phyloP scores from a whole-genome alignment of 805 yeast species.

The Diddensiella transvaalensis region DNA sequence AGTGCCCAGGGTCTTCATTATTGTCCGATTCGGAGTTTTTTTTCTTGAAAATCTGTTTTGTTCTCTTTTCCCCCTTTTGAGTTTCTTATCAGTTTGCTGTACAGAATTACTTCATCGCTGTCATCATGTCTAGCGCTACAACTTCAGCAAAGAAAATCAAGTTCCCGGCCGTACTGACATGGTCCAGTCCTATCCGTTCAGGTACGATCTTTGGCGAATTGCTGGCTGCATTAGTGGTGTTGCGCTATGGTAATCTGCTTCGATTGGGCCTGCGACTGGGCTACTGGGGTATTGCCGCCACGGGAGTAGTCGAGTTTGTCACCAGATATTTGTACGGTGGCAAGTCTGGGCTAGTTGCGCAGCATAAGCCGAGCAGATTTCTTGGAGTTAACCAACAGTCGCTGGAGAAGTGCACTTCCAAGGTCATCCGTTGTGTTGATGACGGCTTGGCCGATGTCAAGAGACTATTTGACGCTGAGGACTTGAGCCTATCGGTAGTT shows the following conservation, averaged over 20 bases:
- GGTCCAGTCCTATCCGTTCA: constrained; percentile 73
- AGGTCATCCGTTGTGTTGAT: constrained; percentile 19
- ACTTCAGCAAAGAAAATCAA: not conserved
- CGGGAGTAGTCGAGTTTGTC: constrained; percentile 74
- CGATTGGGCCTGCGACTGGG: constrained; percentile 37
- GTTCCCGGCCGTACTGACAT: constrained; percentile 51
- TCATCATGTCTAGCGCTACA: not conserved
- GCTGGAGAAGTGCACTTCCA: constrained; percentile 44
- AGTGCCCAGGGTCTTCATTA: no score
- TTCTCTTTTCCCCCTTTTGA: no score
- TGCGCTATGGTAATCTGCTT: constrained; percentile 30
- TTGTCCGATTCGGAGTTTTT: no score
- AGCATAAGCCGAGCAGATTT: constrained; percentile 62
- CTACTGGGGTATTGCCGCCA: constrained; percentile 53
- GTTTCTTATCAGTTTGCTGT: not conserved
- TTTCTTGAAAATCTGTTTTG: no score
- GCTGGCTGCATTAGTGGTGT: constrained; percentile 55
- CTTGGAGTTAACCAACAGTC: constrained; percentile 38
- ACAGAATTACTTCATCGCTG: no score
- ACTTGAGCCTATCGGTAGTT: constrained; percentile 68
- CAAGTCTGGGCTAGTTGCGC: constrained; percentile 65
- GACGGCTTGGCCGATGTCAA: constrained; percentile 30
- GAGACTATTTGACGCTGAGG: constrained; percentile 52
- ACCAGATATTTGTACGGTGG: constrained; percentile 71
- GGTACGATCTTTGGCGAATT: constrained; percentile 52